A percentile compares a stretch with the other conserved stretches of the same genome.
These are phyloP conservation scores for Ulota crispa DNA, from an alignment of 225 moss, liverwort and hornwort species.

Conservation along the genomic window DNA sequence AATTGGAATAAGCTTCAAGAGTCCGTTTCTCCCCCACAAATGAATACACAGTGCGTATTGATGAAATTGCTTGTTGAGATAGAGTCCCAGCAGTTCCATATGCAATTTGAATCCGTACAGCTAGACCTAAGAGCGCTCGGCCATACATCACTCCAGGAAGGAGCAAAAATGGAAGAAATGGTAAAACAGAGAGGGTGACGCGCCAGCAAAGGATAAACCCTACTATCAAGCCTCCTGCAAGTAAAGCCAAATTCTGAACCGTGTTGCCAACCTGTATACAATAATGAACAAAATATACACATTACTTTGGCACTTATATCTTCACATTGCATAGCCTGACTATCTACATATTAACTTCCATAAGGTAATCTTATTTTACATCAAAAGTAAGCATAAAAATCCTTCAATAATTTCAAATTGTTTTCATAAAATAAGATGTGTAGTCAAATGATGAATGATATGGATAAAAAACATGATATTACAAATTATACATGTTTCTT, in stretches of 20 bases:
- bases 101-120: constrained; percentile 45
- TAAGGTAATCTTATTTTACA: not conserved
- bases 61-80: constrained; percentile 64
- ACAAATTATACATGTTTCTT: not conserved
- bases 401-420: not conserved
- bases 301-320: constrained; percentile 11
- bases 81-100: constrained; percentile 40
- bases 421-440: not conserved
- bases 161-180: constrained; percentile 55
- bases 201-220: constrained; percentile 47
- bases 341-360: not conserved
- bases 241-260: constrained; percentile 46
- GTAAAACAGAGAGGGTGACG: constrained; percentile 40
- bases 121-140: constrained; percentile 48
- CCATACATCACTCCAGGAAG: constrained; percentile 60
- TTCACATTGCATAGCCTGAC: not conserved
- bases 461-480: not conserved
- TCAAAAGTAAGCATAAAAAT: not conserved
- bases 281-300: not conserved
- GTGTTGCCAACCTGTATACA: constrained; percentile 48
- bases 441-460: not conserved
- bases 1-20: constrained; percentile 46
- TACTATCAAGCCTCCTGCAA: constrained; percentile 38
- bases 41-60: constrained; percentile 71
- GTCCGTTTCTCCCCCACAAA: constrained; percentile 66